These are phyloP conservation scores for Arthroderma sp. DNA, from an alignment of 2,329 filamentous ascomycete species.

Conservation along the genomic window DNA sequence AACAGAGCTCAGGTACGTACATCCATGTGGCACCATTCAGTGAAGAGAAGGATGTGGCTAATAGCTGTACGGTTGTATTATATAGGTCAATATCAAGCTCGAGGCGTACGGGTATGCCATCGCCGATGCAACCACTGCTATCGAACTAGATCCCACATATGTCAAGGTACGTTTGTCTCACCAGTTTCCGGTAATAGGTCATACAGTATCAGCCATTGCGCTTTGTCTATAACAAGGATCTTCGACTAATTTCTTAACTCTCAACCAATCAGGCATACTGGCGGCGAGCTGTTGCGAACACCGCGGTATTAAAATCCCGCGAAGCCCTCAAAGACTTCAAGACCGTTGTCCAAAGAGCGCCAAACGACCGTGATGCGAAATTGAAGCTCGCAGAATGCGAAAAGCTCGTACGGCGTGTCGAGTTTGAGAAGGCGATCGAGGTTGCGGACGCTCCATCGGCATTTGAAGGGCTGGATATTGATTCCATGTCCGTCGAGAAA, in stretches of 20 bases:
- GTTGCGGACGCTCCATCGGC: conserved; percentile 84
- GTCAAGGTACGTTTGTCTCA: conserved; percentile 55
- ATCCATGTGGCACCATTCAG: neutral
- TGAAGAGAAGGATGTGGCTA: neutral
- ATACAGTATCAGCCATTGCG: neutral
- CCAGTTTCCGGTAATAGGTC: neutral
- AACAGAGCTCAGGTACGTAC: conserved; percentile 78
- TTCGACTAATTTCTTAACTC: neutral
- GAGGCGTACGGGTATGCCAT: conserved; percentile 92
- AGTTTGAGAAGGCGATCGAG: conserved; percentile 92
- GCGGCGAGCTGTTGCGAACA: conserved; percentile 78
- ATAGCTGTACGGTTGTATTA: conserved; percentile 2
- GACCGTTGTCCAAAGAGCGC: conserved; percentile 74
- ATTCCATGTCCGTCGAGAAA: conserved; percentile 68
- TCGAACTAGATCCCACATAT: conserved; percentile 76
- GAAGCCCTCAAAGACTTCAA: conserved; percentile 89
- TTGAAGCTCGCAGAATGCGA: conserved; percentile 86
- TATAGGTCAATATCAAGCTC: conserved; percentile 80
- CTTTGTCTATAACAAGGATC: neutral
- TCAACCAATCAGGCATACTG: conserved; percentile 61
- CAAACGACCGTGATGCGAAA: conserved; percentile 78
- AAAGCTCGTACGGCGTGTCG: conserved; percentile 80
- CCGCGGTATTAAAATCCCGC: conserved; percentile 75
- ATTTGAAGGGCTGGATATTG: conserved; percentile 77
- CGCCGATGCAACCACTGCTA: conserved; percentile 75